Percentiles rank a stretch among this genome's conserved stretches.
These are phyloP conservation scores for Fusarium penzigii DNA, from an alignment of 2,329 filamentous ascomycete species.

Conservation along the genomic window DNA sequence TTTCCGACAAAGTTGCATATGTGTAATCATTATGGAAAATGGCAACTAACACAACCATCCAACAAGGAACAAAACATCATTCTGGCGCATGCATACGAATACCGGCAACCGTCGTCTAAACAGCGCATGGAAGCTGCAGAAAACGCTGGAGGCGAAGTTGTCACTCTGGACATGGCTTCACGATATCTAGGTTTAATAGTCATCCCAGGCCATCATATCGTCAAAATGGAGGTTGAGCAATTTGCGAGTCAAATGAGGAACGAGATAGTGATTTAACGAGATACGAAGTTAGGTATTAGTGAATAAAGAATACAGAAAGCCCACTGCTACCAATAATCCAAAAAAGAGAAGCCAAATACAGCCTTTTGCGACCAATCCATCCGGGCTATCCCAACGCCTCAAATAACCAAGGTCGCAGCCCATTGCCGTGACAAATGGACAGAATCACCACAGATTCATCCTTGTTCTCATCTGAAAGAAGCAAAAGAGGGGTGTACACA, in stretches of 20 bases:
- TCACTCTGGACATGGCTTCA: constrained; percentile 74
- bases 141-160: constrained; percentile 39
- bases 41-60: neutral
- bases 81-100: constrained; percentile 83
- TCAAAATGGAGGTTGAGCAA: constrained; percentile 85
- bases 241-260: constrained; percentile 56
- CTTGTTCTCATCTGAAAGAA: neutral
- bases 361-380: constrained; percentile 24
- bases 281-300: constrained; percentile 26
- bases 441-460: constrained; percentile 3
- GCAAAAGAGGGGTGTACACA: neutral
- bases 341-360: constrained; percentile 24
- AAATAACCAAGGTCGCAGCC: constrained; percentile 22
- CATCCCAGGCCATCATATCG: constrained; percentile 82
- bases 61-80: constrained; percentile 83
- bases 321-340: constrained; percentile 9
- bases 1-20: neutral
- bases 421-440: constrained; percentile 18
- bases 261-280: constrained; percentile 10
- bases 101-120: constrained; percentile 68
- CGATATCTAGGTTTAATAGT: constrained; percentile 89
- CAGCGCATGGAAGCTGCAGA: constrained; percentile 41
- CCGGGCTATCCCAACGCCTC: constrained; percentile 31
- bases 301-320: constrained; percentile 30
- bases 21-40: constrained; percentile 2